Evolutionary conservation across 352 stramenopile genomes (phyloP), one percentile per base, ranked within the genome.

Genomic region (Halophytophthora batemanensis): DNA sequence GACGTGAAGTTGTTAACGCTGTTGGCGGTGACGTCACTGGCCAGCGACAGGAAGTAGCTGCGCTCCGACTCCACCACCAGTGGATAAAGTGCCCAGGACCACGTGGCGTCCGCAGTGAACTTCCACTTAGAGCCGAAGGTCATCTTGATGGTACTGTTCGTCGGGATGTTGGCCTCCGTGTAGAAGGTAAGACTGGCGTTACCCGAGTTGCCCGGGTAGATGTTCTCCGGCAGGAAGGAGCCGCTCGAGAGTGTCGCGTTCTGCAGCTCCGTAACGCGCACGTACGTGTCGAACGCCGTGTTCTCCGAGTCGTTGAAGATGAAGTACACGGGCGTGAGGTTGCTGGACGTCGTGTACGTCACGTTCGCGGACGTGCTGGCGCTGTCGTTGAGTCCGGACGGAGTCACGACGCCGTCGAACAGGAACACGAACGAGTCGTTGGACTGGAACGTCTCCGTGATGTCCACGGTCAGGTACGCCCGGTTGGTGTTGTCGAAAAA

Each of bases 171-270:
- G 11, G 80, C 77, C 37, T 78, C 71, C 12, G 80, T 85, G 61
- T 80, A 91, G 62, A 93, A 93, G 15, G 71, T 77, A 13, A 93
- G 65, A 28, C 61, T 88, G 6, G 80, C 82, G 42, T 87, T 91
- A 17, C 82, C 82, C 11, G 76, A 70, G 53, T 91, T 93, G 18
- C 82, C 82, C 4, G 82, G 82, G 45, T 90, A 93, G 38, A 91
- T 89, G 41, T 91, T 93, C 46, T 93, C 78, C 6, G 82, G 82
- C 1, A 90, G 54, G 48, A 93, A 93, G 8, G 80, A 82, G 4
- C 79, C 75, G 21, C 82, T 93, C 3, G 74, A 86, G 5, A 93
- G 55, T 6, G 55, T 60, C 1, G 76, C 77, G 13, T 57, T 50
- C 0, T 61, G 59, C 5, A 93, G 40, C 18, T 77, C 65, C 1